Evolutionary conservation across 2,329 filamentous ascomycete genomes (phyloP).

Genomic region (Amesomyces nigricolor): DNA sequence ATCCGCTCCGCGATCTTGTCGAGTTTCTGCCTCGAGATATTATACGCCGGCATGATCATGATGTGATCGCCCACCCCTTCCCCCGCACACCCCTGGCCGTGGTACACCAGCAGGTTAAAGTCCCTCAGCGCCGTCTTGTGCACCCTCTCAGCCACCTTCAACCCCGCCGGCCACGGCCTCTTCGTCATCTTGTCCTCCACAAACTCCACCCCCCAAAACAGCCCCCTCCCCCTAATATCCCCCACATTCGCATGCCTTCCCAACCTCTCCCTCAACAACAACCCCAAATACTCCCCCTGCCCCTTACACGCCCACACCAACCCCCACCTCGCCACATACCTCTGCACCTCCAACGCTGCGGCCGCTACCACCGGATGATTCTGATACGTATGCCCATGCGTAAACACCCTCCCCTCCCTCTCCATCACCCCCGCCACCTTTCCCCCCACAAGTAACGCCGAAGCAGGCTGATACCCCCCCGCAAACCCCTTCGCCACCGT

Average conservation of each 20-base stretch:
- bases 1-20: conserved; percentile 42
- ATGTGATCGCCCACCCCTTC: conserved; percentile 58
- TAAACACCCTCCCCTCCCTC: conserved; percentile 31
- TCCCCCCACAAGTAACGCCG: conserved; percentile 51
- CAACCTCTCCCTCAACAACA: conserved; percentile 39
- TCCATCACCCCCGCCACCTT: conserved; percentile 44
- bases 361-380: conserved; percentile 55
- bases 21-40: conserved; percentile 48
- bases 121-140: conserved; percentile 27
- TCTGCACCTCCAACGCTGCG: conserved; percentile 57
- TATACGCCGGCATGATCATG: conserved; percentile 57
- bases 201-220: conserved; percentile 50
- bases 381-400: conserved; percentile 58
- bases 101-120: conserved; percentile 55
- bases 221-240: conserved; percentile 54
- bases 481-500: conserved; percentile 62
- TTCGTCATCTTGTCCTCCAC: conserved; percentile 22
- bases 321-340: conserved; percentile 50
- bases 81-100: conserved; percentile 48
- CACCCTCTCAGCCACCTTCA: conserved; percentile 20
- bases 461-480: conserved; percentile 57
- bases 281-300: conserved; percentile 47
- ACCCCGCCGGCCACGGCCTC: conserved; percentile 20
- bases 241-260: conserved; percentile 47
- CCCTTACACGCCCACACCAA: conserved; percentile 52